These are phyloP conservation scores for Fusarium kyushuense DNA, from an alignment of 2,329 filamentous ascomycete genomes.

Conservation along the genomic window DNA sequence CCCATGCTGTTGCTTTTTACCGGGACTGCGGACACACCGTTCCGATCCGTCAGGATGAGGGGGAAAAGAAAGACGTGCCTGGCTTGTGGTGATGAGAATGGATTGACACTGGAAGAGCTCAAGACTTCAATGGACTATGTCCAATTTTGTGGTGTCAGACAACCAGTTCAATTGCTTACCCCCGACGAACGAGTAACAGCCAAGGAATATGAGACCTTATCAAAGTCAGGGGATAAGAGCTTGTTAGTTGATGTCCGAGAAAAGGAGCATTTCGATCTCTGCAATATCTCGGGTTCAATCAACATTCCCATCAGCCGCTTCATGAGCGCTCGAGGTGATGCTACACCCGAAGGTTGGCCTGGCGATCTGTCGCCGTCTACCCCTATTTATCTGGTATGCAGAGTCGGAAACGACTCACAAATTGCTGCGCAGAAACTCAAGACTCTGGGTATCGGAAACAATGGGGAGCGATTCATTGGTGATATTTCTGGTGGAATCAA, in stretches of 20 bases:
- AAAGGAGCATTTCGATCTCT: constrained; percentile 85
- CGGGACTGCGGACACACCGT: constrained; percentile 60
- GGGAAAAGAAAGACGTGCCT: constrained; percentile 77
- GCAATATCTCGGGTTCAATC: constrained; percentile 78
- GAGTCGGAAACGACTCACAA: constrained; percentile 84
- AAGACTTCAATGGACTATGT: constrained; percentile 80
- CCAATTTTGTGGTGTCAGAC: constrained; percentile 80
- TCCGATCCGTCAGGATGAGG: constrained; percentile 81
- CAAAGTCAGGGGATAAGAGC: constrained; percentile 52
- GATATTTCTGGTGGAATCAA: constrained; percentile 79
- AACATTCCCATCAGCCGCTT: constrained; percentile 73
- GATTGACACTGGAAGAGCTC: constrained; percentile 72
- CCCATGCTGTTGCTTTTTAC: constrained; percentile 63
- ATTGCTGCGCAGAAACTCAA: constrained; percentile 74
- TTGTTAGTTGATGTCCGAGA: constrained; percentile 86
- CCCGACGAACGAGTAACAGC: constrained; percentile 77
- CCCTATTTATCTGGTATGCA: constrained; percentile 78
- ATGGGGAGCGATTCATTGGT: constrained; percentile 69
- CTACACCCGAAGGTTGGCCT: constrained; percentile 55
- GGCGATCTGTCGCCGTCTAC: constrained; percentile 55
- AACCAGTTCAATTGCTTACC: constrained; percentile 67
- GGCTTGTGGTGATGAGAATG: constrained; percentile 74
- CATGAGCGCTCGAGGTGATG: constrained; percentile 61
- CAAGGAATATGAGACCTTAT: constrained; percentile 64
- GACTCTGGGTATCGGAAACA: constrained; percentile 66